A percentile compares a stretch with the other conserved stretches of the same genome.
These are phyloP conservation scores for Cicer bijugum DNA, from an alignment of 306 rosid genomes.

Conservation along the genomic window DNA sequence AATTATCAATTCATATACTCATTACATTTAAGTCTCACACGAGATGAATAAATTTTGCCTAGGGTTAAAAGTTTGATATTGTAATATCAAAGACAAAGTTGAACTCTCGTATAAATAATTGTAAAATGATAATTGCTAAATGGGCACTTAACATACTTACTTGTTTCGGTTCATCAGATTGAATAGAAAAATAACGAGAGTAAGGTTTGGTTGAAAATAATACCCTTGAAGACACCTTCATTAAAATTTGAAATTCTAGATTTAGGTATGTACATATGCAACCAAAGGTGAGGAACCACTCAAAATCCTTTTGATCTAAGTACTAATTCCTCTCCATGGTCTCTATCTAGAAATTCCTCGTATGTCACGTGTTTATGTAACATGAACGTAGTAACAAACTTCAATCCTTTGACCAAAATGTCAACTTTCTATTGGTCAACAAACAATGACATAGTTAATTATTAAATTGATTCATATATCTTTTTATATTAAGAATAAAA, in stretches of 20 bases:
- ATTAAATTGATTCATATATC: too few relatives aligned
- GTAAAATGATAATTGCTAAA: too few relatives aligned
- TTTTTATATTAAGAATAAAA: too few relatives aligned
- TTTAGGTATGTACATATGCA: conserved; percentile 67
- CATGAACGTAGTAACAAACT: conserved; percentile 49
- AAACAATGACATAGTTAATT: not conserved
- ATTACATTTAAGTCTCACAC: not conserved
- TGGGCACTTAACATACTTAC: conserved; percentile 41
- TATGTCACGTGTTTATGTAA: conserved; percentile 58
- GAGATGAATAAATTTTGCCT: too few relatives aligned
- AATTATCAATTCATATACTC: not conserved
- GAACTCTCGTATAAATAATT: too few relatives aligned
- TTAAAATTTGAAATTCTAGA: conserved; percentile 60
- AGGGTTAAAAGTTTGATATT: too few relatives aligned
- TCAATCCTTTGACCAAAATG: conserved; percentile 45
- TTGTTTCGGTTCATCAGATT: conserved; percentile 58
- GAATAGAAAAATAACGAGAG: conserved; percentile 26
- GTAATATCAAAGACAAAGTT: too few relatives aligned
- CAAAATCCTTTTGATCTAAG: conserved; percentile 56
- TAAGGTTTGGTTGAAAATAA: conserved; percentile 55
- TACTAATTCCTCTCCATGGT: conserved; percentile 41
- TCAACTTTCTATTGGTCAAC: conserved; percentile 42
- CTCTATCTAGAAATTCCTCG: conserved; percentile 60
- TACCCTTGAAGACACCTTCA: conserved; percentile 57
- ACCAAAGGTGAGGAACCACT: conserved; percentile 75